These are phyloP conservation scores for Syzygium aqueum DNA, from an alignment of 345 rosid genomes.

Conservation along the genomic window DNA sequence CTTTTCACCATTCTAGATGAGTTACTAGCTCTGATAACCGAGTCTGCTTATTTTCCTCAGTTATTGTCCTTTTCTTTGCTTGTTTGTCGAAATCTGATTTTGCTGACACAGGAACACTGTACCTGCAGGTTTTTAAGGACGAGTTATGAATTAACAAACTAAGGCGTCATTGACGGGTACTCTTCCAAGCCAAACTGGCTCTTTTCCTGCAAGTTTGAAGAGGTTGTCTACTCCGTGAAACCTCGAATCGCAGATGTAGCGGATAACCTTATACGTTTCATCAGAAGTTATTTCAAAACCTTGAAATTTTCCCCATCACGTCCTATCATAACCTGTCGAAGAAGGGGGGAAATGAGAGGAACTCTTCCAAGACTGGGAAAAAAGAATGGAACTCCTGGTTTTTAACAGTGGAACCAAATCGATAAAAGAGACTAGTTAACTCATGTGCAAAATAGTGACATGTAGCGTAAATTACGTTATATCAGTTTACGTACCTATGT, in stretches of 20 bases:
- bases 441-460: background rate
- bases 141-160: slow-evolving; percentile 30
- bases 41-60: background rate
- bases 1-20: background rate
- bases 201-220: slow-evolving; percentile 7
- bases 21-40: background rate
- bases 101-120: background rate
- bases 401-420: background rate
- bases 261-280: slow-evolving; percentile 21
- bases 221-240: slow-evolving; percentile 22
- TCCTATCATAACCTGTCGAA: slow-evolving; percentile 29
- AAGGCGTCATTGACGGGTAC: slow-evolving; percentile 20
- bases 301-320: slow-evolving; percentile 50
- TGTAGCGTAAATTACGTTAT: background rate
- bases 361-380: background rate
- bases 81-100: background rate
- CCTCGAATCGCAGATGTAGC: slow-evolving; percentile 32
- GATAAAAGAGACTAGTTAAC: background rate
- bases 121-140: slow-evolving; percentile 6
- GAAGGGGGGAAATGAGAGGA: no score
- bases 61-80: background rate
- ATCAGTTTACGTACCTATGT: background rate
- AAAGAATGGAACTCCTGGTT: background rate
- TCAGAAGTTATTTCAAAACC: slow-evolving; percentile 26
- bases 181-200: slow-evolving; percentile 13